These are phyloP conservation scores for Favolaschia claudopus DNA, from an alignment of 768 basidiomycete genomes.

Conservation along the genomic window DNA sequence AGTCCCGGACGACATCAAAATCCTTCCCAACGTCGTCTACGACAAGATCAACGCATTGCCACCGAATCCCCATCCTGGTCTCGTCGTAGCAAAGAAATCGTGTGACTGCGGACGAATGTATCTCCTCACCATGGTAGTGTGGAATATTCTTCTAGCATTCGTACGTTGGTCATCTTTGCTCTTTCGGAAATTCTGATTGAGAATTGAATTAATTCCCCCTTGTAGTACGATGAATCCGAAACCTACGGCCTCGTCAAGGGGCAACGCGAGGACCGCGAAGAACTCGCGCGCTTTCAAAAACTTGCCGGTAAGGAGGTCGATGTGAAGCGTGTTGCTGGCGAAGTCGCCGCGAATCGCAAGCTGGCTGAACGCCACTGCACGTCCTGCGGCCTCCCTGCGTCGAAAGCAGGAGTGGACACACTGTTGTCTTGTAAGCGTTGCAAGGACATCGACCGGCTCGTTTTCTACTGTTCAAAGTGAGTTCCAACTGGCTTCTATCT, in stretches of 20 bases:
- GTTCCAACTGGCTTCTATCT: background rate
- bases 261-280: background rate
- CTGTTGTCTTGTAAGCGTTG: slow-evolving; percentile 15
- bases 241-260: slow-evolving; percentile 20
- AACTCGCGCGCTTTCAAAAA: slow-evolving; percentile 1
- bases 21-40: slow-evolving; percentile 15
- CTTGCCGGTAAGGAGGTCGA: background rate
- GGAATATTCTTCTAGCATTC: slow-evolving; percentile 26
- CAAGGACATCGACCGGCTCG: slow-evolving; percentile 12
- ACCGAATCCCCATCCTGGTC: slow-evolving; percentile 10
- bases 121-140: slow-evolving; percentile 26
- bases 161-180: background rate
- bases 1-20: slow-evolving; percentile 16
- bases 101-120: slow-evolving; percentile 4
- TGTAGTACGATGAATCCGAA: slow-evolving; percentile 24
- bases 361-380: slow-evolving; percentile 18
- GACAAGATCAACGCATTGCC: slow-evolving; percentile 12
- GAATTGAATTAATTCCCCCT: background rate
- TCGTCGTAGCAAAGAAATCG: background rate
- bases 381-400: slow-evolving; percentile 17
- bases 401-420: slow-evolving; percentile 13
- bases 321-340: background rate
- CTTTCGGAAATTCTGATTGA: background rate
- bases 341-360: slow-evolving; percentile 7
- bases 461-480: slow-evolving; percentile 26